phyloP scores from a whole-genome alignment of 345 rosid species.

The Populus deltoides region DNA sequence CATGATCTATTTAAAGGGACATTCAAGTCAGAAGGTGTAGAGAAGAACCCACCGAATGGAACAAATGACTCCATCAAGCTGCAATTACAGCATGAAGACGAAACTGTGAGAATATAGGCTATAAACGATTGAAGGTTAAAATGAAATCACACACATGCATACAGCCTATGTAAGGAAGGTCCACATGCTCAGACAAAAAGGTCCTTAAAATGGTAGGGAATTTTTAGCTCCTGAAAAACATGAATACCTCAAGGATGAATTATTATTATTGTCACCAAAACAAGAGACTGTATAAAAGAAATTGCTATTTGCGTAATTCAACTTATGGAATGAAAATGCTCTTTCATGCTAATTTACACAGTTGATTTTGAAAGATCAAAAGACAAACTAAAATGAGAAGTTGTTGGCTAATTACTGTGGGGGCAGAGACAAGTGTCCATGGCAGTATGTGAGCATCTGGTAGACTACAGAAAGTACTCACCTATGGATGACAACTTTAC shows the following conservation, averaged over 20 bases:
- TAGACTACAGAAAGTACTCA: too few relatives aligned
- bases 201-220: neutral
- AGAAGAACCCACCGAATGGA: constrained; percentile 70
- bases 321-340: too few relatives aligned
- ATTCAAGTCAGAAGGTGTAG: constrained; percentile 45
- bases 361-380: too few relatives aligned
- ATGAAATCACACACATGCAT: neutral
- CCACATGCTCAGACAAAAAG: neutral
- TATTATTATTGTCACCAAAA: neutral
- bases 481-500: too few relatives aligned
- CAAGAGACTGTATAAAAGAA: neutral
- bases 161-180: neutral
- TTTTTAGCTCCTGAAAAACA: neutral
- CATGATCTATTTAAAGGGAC: constrained; percentile 30
- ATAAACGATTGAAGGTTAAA: constrained; percentile 17
- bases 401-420: too few relatives aligned
- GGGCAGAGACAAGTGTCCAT: too few relatives aligned
- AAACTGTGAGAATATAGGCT: constrained; percentile 36
- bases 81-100: constrained; percentile 34
- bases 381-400: too few relatives aligned
- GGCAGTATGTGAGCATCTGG: too few relatives aligned
- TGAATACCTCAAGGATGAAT: neutral
- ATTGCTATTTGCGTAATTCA: neutral
- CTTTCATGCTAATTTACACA: too few relatives aligned
- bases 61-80: constrained; percentile 77